Conservation (phyloP, 169 alveolate species). For the Plasmodium reichenowi region DNA sequence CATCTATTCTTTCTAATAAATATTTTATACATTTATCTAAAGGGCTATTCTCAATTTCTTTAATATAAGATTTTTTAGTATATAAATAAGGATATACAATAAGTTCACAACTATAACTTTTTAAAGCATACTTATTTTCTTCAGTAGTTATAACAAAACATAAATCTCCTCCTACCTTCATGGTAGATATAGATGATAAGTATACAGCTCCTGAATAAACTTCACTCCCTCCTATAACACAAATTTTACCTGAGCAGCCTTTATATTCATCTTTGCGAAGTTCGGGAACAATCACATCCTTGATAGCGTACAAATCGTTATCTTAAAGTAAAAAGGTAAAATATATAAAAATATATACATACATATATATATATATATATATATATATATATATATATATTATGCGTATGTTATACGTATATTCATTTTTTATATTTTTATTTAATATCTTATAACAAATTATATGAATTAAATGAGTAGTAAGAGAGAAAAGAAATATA, state of each 20-base stretch:
- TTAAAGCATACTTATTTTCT: conserved; percentile 92
- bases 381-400: conserved; percentile 1
- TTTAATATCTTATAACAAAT: too few relatives aligned
- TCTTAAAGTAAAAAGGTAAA: conserved; percentile 30
- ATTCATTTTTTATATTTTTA: too few relatives aligned
- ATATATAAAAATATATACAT: not conserved
- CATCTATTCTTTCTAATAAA: conserved; percentile 85
- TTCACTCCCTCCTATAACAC: conserved; percentile 93
- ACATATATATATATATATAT: not conserved
- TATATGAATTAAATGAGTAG: too few relatives aligned
- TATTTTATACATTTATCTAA: conserved; percentile 74
- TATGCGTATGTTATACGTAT: not conserved
- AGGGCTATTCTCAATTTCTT: conserved; percentile 1
- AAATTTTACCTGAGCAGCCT: conserved; percentile 79
- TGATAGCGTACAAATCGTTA: conserved; percentile 9
- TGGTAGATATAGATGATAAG: conserved; percentile 91
- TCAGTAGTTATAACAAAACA: conserved; percentile 91
- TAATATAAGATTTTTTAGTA: conserved; percentile 73
- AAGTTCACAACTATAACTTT: conserved; percentile 94
- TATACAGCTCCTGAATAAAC: conserved; percentile 95
- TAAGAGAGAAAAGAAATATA: too few relatives aligned
- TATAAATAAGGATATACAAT: conserved; percentile 90
- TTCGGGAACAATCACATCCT: conserved; percentile 15
- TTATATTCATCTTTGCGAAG: conserved; percentile 18
- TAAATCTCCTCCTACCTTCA: conserved; percentile 93